A percentile compares a stretch with the other conserved stretches of the same genome.
phyloP scores from a whole-genome alignment of 371 early-diverging fungal species.

The Encephalitozoon intestinalis region DNA sequence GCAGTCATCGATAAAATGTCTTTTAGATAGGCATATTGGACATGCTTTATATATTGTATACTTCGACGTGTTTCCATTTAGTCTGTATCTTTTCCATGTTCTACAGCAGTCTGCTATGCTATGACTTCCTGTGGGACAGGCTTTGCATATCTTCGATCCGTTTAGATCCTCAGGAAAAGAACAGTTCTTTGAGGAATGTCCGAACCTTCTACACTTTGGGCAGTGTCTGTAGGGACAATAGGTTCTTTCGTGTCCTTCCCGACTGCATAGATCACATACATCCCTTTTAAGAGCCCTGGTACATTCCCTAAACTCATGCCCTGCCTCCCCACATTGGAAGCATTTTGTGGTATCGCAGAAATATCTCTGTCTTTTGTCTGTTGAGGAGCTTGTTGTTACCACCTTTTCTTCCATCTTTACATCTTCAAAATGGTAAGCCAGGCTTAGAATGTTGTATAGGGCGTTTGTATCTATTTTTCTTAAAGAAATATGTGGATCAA shows the following conservation, averaged over 20 bases:
- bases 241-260: neutral
- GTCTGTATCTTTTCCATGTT: conserved; percentile 22
- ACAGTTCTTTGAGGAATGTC: neutral
- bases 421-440: neutral
- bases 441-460: neutral
- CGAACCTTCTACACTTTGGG: neutral
- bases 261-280: neutral
- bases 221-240: neutral
- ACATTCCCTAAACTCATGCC: conserved; percentile 3
- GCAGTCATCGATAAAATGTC: conserved; percentile 28
- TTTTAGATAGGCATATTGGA: neutral
- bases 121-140: neutral
- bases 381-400: too few relatives aligned
- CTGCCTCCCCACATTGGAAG: conserved; percentile 4
- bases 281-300: neutral
- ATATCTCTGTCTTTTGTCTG: neutral
- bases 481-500: neutral
- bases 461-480: neutral
- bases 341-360: neutral
- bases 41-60: conserved; percentile 18
- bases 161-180: neutral
- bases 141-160: neutral
- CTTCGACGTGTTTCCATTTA: neutral
- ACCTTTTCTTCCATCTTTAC: neutral
- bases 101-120: conserved; percentile 10